Evolutionary conservation across 441 rosid genomes (phyloP), one percentile per base, ranked within the genome.

Genomic region (Euphorbia celastroides): DNA sequence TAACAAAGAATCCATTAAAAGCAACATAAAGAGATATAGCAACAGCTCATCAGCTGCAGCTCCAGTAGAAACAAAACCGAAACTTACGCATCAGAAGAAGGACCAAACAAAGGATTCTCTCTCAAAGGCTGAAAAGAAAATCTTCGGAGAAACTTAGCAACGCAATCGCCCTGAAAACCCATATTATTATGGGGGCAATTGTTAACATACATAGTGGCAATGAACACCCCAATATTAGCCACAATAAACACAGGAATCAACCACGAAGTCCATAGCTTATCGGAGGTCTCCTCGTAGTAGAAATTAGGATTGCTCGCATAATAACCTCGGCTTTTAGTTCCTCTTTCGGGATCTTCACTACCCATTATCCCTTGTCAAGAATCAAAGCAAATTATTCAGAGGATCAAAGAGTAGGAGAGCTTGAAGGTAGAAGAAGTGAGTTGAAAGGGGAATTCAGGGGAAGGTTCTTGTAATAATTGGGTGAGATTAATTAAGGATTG

Each of bases 91-190:
- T 77, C 59, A 77, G 96, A 83, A 70, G 98, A 92, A 2, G 98
- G 97, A 42, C 98, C 99, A 70, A 95, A 84, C 30, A 92, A 84
- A 80, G 99, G 99, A 67, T 92, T 95, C 74, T 88, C 94, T 64
- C 62, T 81, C 67, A 85, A 77, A 48, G 99, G 98, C 81, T 92
- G 83, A 67, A 94, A 95, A 7, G 98, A 86, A 51, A 95, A 56
- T 66, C 95, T 81, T 3, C 95, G 84, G 1, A 90, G 88, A 70
- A 86, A 84, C 73, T 69, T 85, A 44, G 88, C 92, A 31, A 87
- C 93, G 36, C 99, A 95, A 38, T 64, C 32, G 57, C 84, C 87
- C 5, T 79, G 71, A 36, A 64, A 14, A 36, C 84, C 83, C 14
- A 12, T 48, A 68, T 78, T 77, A 32, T 87, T 82, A 72, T 77